Conservation (phyloP, 306 rosid genomes). For the Quercus bicolor region DNA sequence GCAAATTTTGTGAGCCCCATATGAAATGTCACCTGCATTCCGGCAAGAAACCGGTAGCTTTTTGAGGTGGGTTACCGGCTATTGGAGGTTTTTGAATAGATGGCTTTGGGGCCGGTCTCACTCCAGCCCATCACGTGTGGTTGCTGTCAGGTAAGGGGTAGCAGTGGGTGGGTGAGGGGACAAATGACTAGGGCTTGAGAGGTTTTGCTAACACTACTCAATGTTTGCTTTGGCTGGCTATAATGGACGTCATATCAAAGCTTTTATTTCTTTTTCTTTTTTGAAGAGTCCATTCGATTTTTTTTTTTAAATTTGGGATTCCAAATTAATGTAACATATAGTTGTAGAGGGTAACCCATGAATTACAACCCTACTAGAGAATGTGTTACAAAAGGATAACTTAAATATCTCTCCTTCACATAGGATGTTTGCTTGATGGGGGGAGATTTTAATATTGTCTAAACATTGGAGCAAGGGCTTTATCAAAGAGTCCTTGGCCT, state of each 20-base stretch:
- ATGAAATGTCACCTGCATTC: slow-evolving; percentile 4
- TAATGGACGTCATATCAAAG: background rate
- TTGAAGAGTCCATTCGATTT: no score
- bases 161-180: slow-evolving; percentile 33
- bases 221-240: background rate
- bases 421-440: no score
- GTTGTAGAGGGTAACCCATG: no score
- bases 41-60: slow-evolving; percentile 3
- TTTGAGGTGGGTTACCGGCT: slow-evolving; percentile 5
- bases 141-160: slow-evolving; percentile 34
- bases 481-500: no score
- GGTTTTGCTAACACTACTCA: background rate
- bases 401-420: no score
- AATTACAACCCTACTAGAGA: no score
- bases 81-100: background rate
- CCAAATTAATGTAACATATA: no score
- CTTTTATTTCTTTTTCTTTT: no score
- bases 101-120: slow-evolving; percentile 11
- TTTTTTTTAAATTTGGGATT: no score
- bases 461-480: no score
- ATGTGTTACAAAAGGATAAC: no score
- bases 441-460: no score
- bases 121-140: slow-evolving; percentile 33
- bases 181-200: slow-evolving; percentile 17
- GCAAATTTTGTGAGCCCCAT: background rate